Evolutionary conservation across 2,329 filamentous ascomycete species (phyloP), one percentile per base, ranked within the genome.

Genomic region (Talaromyces albobiverticillius): DNA sequence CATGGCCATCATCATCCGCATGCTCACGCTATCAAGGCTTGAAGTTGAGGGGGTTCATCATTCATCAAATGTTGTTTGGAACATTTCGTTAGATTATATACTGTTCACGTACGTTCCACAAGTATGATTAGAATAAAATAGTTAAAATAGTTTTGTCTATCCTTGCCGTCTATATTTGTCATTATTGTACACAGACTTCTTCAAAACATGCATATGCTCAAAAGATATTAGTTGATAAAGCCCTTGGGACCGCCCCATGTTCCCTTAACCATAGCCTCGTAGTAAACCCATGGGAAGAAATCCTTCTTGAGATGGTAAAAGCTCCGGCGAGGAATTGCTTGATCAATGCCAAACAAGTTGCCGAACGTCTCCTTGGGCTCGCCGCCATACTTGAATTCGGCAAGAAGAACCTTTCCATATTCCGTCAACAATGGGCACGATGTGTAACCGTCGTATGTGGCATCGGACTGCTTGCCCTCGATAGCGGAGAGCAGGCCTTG

Each of bases 261-360:
- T 5, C 83, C 83, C 69, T 82, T 85, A 6, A 86, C 76, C 77
- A 84, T 79, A 34, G 75, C 76, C 34, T 80, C 77, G 51, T 75
- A 78, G 67, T 86, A 86, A 2, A 86, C 83, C 83, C 83, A 86
- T 0, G 83, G 83, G 68, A 86, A 86, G 61, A 86, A 86, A 62
- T 85, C 79, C 70, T 83, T 86, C 74, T 86, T 86, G 42, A 86
- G 60, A 60, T 85, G 72, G 59, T 83, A 86, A 62, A 86, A 86
- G 0, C 78, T 71, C 3, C 78, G 76, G 3, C 82, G 76, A 2
- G 83, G 83, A 9, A 69, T 68, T 0, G 66, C 76, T 66, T 86
- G 83, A 60, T 86, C 82, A 6, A 85, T 73, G 1, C 82, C 82
- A 13, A 85, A 67, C 63, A 67, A 70, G 3, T 73, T 67, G 4